phyloP scores from a whole-genome alignment of 768 basidiomycete species.

The Phanerochaete carnosa region DNA sequence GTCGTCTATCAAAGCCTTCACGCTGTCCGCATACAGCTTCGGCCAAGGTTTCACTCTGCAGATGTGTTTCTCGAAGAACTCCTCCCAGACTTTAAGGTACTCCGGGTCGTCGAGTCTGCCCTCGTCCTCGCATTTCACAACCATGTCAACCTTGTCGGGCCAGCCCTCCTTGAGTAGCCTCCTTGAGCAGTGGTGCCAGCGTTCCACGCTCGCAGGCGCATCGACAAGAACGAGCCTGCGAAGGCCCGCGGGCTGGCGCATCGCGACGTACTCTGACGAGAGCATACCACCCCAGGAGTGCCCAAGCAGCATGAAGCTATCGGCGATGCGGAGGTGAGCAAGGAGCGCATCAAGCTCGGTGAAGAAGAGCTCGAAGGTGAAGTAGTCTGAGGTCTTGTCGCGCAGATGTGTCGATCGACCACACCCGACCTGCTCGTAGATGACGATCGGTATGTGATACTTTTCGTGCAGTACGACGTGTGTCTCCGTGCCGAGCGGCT shows the following conservation, averaged over 20 bases:
- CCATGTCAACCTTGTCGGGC: slow-evolving; percentile 27
- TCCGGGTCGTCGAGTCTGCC: slow-evolving; percentile 29
- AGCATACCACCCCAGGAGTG: slow-evolving; percentile 47
- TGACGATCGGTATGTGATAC: slow-evolving; percentile 41
- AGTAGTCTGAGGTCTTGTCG: slow-evolving; percentile 48
- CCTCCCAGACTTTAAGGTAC: slow-evolving; percentile 26
- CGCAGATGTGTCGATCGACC: slow-evolving; percentile 53
- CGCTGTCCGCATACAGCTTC: slow-evolving; percentile 18
- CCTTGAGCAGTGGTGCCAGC: slow-evolving; percentile 25
- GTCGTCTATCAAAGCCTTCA: slow-evolving; percentile 28
- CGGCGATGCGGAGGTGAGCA: slow-evolving; percentile 40
- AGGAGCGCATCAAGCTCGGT: slow-evolving; percentile 45
- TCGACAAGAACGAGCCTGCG: slow-evolving; percentile 28
- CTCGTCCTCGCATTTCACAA: slow-evolving; percentile 27
- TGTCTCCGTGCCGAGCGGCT: slow-evolving; percentile 26
- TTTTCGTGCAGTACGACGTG: slow-evolving; percentile 35
- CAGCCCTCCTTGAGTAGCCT: slow-evolving; percentile 22
- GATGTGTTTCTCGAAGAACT: slow-evolving; percentile 27
- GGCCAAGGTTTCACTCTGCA: slow-evolving; percentile 29
- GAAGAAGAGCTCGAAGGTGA: slow-evolving; percentile 48
- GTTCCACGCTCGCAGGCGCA: slow-evolving; percentile 26
- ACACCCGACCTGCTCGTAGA: slow-evolving; percentile 53
- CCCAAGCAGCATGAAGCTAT: slow-evolving; percentile 40
- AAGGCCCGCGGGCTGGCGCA: slow-evolving; percentile 29
- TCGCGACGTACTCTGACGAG: slow-evolving; percentile 26